Percentiles rank a stretch among this genome's conserved stretches.
Conservation (phyloP, 306 rosid genomes). For the Comarum palustre region DNA sequence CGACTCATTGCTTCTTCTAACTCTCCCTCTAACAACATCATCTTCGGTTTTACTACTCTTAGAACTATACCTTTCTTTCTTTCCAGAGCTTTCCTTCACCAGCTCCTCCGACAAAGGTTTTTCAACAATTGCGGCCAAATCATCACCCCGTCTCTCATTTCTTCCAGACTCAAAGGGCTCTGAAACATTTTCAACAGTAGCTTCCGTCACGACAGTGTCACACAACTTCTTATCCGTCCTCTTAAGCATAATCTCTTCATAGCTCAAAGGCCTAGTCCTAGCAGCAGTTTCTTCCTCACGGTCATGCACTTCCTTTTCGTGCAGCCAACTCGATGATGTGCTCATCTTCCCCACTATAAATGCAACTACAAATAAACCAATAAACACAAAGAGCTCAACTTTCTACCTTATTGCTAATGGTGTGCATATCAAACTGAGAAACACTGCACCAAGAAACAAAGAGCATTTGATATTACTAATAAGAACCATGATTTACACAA, state of each 20-base stretch:
- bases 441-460: conserved; percentile 23
- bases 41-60: conserved; percentile 33
- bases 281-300: conserved; percentile 72
- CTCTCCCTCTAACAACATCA: conserved; percentile 37
- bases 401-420: background rate
- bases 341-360: conserved; percentile 50
- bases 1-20: conserved; percentile 28
- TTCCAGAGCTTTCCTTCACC: conserved; percentile 48
- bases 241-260: conserved; percentile 74
- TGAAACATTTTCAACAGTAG: conserved; percentile 35
- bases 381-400: conserved; percentile 6
- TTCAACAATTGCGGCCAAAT: conserved; percentile 36
- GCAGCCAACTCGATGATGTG: conserved; percentile 38
- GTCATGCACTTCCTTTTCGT: conserved; percentile 36
- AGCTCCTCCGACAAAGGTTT: conserved; percentile 34
- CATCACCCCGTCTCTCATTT: conserved; percentile 22
- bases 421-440: background rate
- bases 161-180: conserved; percentile 39
- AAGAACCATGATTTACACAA: background rate
- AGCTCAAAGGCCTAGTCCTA: conserved; percentile 83
- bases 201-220: conserved; percentile 42
- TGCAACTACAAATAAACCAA: conserved; percentile 1
- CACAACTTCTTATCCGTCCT: conserved; percentile 52
- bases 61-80: conserved; percentile 39
- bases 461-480: conserved; percentile 1